phyloP scores from a whole-genome alignment of 805 yeast genomes.

The Kazachstania bromeliacearum region DNA sequence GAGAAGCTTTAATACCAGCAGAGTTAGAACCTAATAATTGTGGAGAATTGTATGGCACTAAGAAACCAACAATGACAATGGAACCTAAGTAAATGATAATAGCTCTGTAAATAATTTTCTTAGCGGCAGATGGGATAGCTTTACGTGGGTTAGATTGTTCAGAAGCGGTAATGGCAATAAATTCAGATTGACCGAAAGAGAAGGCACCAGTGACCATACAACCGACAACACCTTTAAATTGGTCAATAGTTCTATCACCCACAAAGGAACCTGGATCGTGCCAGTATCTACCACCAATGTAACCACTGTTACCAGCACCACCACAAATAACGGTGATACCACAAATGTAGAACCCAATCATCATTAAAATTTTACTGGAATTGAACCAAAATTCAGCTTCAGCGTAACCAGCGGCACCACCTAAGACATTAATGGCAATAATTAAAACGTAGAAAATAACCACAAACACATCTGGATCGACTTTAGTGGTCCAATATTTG shows the following conservation, averaged over 20 bases:
- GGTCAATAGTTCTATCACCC: conserved; percentile 30
- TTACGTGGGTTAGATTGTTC: conserved; percentile 46
- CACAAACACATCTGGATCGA: conserved; percentile 51
- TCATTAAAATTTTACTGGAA: conserved; percentile 51
- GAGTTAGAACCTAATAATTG: conserved; percentile 36
- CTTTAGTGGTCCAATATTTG: conserved; percentile 44
- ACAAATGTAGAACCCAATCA: conserved; percentile 48
- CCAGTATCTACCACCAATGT: conserved; percentile 45
- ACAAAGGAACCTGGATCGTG: conserved; percentile 45
- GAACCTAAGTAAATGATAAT: conserved; percentile 41
- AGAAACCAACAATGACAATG: conserved; percentile 39
- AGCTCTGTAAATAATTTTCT: conserved; percentile 48
- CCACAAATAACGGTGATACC: conserved; percentile 39
- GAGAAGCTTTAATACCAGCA: conserved; percentile 49
- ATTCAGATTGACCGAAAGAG: conserved; percentile 54
- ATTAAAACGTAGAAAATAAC: conserved; percentile 41
- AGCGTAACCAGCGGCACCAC: conserved; percentile 51
- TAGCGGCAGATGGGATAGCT: conserved; percentile 48
- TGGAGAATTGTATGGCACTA: conserved; percentile 43
- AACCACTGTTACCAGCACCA: conserved; percentile 35
- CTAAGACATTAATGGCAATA: conserved; percentile 35
- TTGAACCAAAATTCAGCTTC: conserved; percentile 61
- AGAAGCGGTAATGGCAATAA: conserved; percentile 50
- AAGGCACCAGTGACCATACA: conserved; percentile 50
- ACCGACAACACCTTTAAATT: conserved; percentile 46